Evolutionary conservation across 257 asterid genomes (phyloP), one percentile per base, ranked within the genome.

Genomic region (Solanum virginianum): DNA sequence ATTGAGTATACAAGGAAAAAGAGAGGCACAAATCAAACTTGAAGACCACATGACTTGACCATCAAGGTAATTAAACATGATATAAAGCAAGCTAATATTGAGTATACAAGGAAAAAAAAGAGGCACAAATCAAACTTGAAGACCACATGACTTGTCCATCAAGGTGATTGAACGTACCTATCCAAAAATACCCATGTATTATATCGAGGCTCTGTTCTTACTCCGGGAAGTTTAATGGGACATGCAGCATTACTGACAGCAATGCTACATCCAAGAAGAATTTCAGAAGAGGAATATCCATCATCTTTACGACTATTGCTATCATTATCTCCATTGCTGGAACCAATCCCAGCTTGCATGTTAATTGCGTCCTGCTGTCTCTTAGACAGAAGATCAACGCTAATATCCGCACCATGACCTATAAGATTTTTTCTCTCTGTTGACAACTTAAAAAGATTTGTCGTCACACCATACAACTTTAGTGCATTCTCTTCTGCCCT

Each of bases 101-200:
- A 12, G 22, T 14, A 49, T 10, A 75, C 26, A 77, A 51, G 63
- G 82, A 51, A 77, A 77, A 26, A 49, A 24, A 15, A 8, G 62
- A 75, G 47, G 63, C 82, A 77, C 24, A 77, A 51, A 51, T 49
- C 45, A 77, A 77, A 51, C 82, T 24, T 77, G 24, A 77, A 77
- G 15, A 51, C 47, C 63, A 51, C 60, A 4, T 16, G 63, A 49
- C 15, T 77, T 77, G 39, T 77, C 47, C 15, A 77, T 26, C 43
- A 51, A 75, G 63, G 47, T 56, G 51, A 51, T 18, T 77, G 74
- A 87, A 87, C 91, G 32, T 86, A 93, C 99, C 98, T 95, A 89
- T 92, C 98, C 91, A 97, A 89, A 85, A 95, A 94, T 84, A 91
- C 86, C 98, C 99, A 97, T 65, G 99, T 92, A 13, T 96, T 94